Conservation (phyloP, 1,284 basidiomycete genomes). For the Xanthoconium separans region DNA sequence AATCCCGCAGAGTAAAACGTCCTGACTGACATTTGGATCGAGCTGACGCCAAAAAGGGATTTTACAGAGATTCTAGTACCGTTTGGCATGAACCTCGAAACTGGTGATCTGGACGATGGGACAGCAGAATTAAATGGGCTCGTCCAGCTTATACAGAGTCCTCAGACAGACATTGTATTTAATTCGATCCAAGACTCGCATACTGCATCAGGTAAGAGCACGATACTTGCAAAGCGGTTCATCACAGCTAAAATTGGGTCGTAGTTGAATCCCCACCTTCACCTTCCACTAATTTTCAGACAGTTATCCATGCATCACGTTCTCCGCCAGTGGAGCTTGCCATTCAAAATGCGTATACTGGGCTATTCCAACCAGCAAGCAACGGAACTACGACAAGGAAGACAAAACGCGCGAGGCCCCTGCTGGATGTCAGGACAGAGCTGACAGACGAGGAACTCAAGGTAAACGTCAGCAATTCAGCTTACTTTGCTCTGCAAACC, state of each 20-base stretch:
- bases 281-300: constrained; percentile 13
- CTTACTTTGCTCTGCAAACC: neutral
- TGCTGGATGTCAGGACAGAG: constrained; percentile 68
- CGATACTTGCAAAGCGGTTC: neutral
- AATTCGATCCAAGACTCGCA: constrained; percentile 1
- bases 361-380: constrained; percentile 18
- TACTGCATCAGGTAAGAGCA: constrained; percentile 10
- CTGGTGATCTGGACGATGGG: constrained; percentile 12
- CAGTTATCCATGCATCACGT: constrained; percentile 28
- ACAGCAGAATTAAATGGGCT: constrained; percentile 3
- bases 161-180: neutral
- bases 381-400: constrained; percentile 31
- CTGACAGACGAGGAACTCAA: constrained; percentile 77
- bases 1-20: constrained; percentile 14
- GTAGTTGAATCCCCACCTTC: constrained; percentile 18
- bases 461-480: constrained; percentile 35
- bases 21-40: neutral
- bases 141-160: neutral
- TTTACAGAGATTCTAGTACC: constrained; percentile 12
- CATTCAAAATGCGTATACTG: neutral
- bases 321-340: constrained; percentile 9
- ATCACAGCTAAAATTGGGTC: neutral
- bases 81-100: constrained; percentile 14
- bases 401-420: constrained; percentile 41
- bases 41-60: constrained; percentile 20